Evolutionary conservation across 2,329 filamentous ascomycete species (phyloP).

Genomic region (Alternaria rosae): DNA sequence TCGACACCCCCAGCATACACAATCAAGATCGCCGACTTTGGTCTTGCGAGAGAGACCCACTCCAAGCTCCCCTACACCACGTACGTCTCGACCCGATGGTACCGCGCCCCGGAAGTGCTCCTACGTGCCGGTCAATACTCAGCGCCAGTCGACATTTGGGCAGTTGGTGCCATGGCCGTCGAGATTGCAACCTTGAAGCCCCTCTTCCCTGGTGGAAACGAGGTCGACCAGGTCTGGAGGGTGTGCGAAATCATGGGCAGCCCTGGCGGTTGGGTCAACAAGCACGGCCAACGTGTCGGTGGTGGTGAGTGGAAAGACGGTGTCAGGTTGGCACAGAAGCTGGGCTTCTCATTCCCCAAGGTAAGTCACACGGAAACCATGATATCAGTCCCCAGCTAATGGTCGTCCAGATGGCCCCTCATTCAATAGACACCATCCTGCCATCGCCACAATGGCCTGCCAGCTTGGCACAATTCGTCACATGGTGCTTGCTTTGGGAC

Average conservation of each 20-base stretch:
- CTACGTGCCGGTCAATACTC: slow-evolving; percentile 96
- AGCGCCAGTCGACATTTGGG: slow-evolving; percentile 98
- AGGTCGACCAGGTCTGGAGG: slow-evolving; percentile 98
- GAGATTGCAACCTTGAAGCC: slow-evolving; percentile 97
- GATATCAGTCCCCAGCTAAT: slow-evolving; percentile 10
- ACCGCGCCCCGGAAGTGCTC: slow-evolving; percentile 89
- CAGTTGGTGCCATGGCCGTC: slow-evolving; percentile 96
- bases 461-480: slow-evolving; percentile 89
- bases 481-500: slow-evolving; percentile 99
- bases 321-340: slow-evolving; percentile 87
- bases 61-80: slow-evolving; percentile 97
- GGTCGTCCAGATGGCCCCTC: slow-evolving; percentile 87
- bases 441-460: slow-evolving; percentile 90
- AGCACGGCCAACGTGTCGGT: slow-evolving; percentile 82
- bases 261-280: slow-evolving; percentile 97
- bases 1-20: slow-evolving; percentile 93
- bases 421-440: slow-evolving; percentile 93
- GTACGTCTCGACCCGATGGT: slow-evolving; percentile 98
- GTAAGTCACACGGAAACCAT: slow-evolving; percentile 44
- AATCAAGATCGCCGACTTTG: slow-evolving; percentile 98
- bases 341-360: slow-evolving; percentile 97
- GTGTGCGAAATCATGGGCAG: slow-evolving; percentile 99
- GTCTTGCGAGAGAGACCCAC: slow-evolving; percentile 94
- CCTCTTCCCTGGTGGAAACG: slow-evolving; percentile 94
- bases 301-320: slow-evolving; percentile 98